Conservation (phyloP, 2,329 filamentous ascomycete species). For the Cladosporium velox region DNA sequence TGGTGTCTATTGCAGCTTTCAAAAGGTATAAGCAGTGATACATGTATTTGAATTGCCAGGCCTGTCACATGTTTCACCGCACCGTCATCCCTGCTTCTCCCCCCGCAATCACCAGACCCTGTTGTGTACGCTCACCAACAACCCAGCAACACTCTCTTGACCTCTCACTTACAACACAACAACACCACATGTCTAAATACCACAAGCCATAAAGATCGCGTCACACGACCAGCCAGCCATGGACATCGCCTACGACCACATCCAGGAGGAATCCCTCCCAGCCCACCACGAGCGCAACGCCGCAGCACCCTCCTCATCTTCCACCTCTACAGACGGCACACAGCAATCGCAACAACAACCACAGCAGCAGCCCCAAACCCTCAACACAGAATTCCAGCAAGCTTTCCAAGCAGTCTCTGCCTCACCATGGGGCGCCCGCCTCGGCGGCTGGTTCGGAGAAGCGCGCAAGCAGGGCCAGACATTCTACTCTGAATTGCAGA, state of each 20-base stretch:
- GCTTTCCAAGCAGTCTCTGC: slow-evolving; percentile 91
- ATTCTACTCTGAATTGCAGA: slow-evolving; percentile 78
- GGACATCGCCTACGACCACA: slow-evolving; percentile 98
- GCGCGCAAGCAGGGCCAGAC: slow-evolving; percentile 91
- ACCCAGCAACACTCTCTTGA: not conserved
- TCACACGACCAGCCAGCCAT: slow-evolving; percentile 56
- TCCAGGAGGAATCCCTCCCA: slow-evolving; percentile 75
- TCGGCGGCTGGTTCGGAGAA: slow-evolving; percentile 85
- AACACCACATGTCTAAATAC: not conserved
- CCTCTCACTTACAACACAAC: not conserved
- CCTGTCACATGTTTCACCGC: not conserved
- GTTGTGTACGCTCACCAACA: not conserved
- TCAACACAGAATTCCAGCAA: slow-evolving; percentile 89
- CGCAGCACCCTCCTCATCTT: slow-evolving; percentile 32
- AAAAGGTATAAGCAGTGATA: not conserved
- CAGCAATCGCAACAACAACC: slow-evolving; percentile 32
- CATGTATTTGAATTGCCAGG: not conserved
- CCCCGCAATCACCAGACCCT: slow-evolving; percentile 3
- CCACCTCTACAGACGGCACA: slow-evolving; percentile 17
- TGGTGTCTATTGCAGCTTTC: not conserved
- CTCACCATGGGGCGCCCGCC: slow-evolving; percentile 84
- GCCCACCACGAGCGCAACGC: slow-evolving; percentile 53
- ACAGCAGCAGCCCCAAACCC: slow-evolving; percentile 43
- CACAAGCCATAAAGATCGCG: not conserved
- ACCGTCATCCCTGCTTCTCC: not conserved